Conservation (phyloP, 139 green algal genomes). For the Chlorella sp. region DNA sequence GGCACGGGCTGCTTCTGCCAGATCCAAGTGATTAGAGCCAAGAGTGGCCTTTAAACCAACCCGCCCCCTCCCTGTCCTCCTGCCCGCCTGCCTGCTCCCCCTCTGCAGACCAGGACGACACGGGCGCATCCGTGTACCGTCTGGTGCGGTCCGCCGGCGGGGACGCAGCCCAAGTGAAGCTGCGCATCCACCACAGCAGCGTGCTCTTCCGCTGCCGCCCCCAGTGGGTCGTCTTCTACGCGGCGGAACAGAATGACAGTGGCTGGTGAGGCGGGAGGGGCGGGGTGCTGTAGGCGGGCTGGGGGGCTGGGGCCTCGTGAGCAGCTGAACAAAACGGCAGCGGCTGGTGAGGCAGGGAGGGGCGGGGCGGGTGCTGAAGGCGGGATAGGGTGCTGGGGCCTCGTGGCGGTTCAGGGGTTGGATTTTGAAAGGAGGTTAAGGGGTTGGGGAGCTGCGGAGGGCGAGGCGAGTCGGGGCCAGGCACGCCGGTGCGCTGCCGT, state of each 20-base stretch:
- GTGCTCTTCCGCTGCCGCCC: slow-evolving; percentile 70
- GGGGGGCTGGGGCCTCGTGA: slow-evolving; percentile 40
- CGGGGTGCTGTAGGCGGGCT: background rate
- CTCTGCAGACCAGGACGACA: slow-evolving; percentile 57
- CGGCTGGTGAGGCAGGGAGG: slow-evolving; percentile 59
- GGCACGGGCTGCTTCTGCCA: too few relatives aligned
- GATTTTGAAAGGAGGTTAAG: slow-evolving; percentile 63
- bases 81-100: slow-evolving; percentile 67
- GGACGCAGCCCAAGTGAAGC: slow-evolving; percentile 32
- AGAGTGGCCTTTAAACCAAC: too few relatives aligned
- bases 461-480: background rate
- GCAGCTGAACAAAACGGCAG: slow-evolving; percentile 63
- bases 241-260: slow-evolving; percentile 63
- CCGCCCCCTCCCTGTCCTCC: slow-evolving; percentile 21
- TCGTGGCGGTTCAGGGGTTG: slow-evolving; percentile 53
- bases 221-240: slow-evolving; percentile 64
- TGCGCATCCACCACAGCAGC: slow-evolving; percentile 67
- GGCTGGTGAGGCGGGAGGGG: slow-evolving; percentile 57
- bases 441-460: too few relatives aligned
- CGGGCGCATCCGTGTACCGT: slow-evolving; percentile 86
- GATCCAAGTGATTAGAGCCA: too few relatives aligned
- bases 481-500: too few relatives aligned
- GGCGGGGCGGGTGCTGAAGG: background rate
- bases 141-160: slow-evolving; percentile 88
- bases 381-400: background rate